Evolutionary conservation across 2,329 filamentous ascomycete species (phyloP).

Genomic region (Pseudogymnoascus sp.): DNA sequence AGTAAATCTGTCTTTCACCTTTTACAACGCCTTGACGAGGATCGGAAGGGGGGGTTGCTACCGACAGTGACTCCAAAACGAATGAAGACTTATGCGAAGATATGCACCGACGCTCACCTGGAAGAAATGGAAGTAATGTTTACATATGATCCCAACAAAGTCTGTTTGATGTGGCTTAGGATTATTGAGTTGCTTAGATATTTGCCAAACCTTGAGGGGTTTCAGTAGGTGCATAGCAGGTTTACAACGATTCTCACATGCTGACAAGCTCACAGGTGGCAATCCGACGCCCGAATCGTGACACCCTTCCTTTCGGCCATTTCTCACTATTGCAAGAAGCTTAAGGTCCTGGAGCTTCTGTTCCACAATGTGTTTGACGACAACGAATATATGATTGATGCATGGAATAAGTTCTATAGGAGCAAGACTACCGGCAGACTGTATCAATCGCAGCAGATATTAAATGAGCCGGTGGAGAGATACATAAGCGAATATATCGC

Average conservation of each 20-base stretch:
- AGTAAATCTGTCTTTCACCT: not conserved
- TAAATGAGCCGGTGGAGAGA: not conserved
- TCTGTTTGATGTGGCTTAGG: conserved; percentile 1
- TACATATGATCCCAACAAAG: not conserved
- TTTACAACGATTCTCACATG: not conserved
- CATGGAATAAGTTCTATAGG: conserved; percentile 1
- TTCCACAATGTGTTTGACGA: not conserved
- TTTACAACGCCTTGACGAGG: not conserved
- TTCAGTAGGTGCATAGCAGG: not conserved
- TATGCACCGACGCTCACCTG: not conserved
- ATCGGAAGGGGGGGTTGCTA: not conserved
- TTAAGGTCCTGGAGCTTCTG: not conserved
- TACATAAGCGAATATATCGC: not conserved
- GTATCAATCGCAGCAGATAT: not conserved
- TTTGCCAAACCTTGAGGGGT: not conserved
- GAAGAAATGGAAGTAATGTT: not conserved
- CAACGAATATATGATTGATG: not conserved
- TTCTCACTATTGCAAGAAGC: not conserved
- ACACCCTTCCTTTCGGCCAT: not conserved
- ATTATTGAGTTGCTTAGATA: not conserved
- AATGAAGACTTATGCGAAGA: not conserved
- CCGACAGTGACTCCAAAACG: not conserved
- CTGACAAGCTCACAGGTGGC: not conserved
- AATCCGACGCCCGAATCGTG: not conserved
- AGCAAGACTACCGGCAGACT: not conserved